Conservation (phyloP, 2,329 filamentous ascomycete species). For the Stenocarpella maydis region DNA sequence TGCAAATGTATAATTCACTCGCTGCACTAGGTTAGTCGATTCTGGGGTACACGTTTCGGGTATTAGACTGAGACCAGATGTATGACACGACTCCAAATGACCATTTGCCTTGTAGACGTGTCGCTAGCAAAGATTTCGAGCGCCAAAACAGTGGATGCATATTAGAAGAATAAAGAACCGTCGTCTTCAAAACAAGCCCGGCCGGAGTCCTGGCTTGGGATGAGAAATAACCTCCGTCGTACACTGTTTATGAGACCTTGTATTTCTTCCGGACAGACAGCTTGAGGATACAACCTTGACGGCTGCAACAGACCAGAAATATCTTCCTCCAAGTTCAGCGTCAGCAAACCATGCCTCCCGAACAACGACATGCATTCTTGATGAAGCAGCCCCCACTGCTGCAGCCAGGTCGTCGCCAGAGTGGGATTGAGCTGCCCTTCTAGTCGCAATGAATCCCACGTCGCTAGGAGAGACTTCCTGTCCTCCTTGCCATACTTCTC, state of each 20-base stretch:
- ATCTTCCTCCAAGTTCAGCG: background rate
- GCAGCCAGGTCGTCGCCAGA: background rate
- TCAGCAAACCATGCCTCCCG: background rate
- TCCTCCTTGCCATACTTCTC: no score
- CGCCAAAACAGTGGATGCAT: background rate
- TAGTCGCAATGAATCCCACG: no score
- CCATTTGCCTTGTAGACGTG: no score
- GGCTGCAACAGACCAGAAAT: background rate
- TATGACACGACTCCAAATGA: no score
- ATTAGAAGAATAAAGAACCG: background rate
- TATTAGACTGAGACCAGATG: no score
- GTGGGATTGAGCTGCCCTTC: background rate
- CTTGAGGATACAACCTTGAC: background rate
- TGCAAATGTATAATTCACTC: background rate
- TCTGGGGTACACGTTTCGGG: background rate
- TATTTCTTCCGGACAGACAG: background rate
- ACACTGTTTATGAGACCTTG: background rate
- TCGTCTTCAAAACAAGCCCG: background rate
- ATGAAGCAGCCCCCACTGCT: background rate
- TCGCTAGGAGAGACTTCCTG: no score
- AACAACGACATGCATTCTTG: background rate
- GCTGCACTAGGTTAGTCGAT: background rate
- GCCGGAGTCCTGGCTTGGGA: background rate
- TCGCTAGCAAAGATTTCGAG: background rate
- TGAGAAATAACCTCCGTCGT: background rate